Evolutionary conservation across 495 filamentous ascomycete species (phyloP).

Genomic region (Trichoderma parareesei): DNA sequence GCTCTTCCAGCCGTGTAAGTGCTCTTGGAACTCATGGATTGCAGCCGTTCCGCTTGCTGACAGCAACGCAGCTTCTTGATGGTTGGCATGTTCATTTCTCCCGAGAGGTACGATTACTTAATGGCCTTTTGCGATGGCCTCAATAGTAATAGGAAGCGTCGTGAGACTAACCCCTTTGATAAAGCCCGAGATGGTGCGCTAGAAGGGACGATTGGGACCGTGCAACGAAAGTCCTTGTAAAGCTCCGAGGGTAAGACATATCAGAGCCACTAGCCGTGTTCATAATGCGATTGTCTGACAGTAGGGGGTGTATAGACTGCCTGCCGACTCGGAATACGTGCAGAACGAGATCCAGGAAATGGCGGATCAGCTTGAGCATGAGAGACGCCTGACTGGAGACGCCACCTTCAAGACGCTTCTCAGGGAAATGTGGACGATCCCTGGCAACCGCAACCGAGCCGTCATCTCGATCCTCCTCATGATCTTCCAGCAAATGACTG

Average conservation of each 20-base stretch:
- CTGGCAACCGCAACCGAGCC: slow-evolving; percentile 54
- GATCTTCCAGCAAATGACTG: slow-evolving; percentile 67
- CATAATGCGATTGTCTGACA: slow-evolving; percentile 9
- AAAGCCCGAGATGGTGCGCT: slow-evolving; percentile 48
- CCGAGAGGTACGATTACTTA: slow-evolving; percentile 11
- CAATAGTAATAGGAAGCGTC: background rate
- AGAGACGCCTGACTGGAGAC: slow-evolving; percentile 49
- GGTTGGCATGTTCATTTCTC: slow-evolving; percentile 12
- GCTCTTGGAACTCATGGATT: slow-evolving; percentile 27
- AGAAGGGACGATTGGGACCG: slow-evolving; percentile 53
- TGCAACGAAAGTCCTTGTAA: slow-evolving; percentile 26
- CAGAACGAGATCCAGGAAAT: slow-evolving; percentile 55
- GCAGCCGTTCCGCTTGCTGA: slow-evolving; percentile 43
- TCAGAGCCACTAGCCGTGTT: too few relatives aligned
- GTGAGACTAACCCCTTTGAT: background rate
- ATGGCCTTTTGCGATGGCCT: background rate
- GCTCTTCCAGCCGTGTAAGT: slow-evolving; percentile 45
- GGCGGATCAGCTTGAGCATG: slow-evolving; percentile 52
- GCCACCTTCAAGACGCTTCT: slow-evolving; percentile 51
- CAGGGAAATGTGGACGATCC: slow-evolving; percentile 59
- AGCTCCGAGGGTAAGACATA: slow-evolving; percentile 17
- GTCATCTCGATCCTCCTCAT: slow-evolving; percentile 54
- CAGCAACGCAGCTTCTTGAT: slow-evolving; percentile 30
- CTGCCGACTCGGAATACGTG: slow-evolving; percentile 49
- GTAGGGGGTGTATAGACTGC: slow-evolving; percentile 20